These are phyloP conservation scores for Friedmanniomyces simplex DNA, from an alignment of 495 filamentous ascomycete genomes.

Conservation along the genomic window DNA sequence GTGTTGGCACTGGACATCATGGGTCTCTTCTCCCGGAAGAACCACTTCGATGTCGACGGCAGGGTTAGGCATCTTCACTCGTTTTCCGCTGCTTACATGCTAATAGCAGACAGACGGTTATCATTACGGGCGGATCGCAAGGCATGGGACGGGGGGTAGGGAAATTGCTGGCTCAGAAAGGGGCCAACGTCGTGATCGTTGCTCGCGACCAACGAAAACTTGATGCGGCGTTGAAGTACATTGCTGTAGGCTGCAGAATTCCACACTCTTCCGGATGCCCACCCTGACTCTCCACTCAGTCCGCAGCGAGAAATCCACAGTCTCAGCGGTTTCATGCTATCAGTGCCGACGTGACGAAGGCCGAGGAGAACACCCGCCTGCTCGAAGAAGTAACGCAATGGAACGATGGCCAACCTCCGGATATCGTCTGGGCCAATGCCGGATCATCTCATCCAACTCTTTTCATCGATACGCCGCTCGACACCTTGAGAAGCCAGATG, in stretches of 20 bases:
- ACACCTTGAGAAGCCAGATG: constrained; percentile 65
- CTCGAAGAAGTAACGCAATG: constrained; percentile 67
- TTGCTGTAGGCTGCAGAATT: constrained; percentile 45
- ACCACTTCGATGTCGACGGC: constrained; percentile 73
- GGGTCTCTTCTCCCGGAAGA: constrained; percentile 55
- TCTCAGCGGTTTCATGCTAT: constrained; percentile 75
- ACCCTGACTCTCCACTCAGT: constrained; percentile 30
- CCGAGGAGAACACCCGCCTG: constrained; percentile 54
- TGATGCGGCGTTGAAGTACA: constrained; percentile 53
- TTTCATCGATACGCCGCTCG: constrained; percentile 62
- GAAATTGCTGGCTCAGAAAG: constrained; percentile 63
- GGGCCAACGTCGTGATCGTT: constrained; percentile 78
- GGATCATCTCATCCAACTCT: constrained; percentile 65
- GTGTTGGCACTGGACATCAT: constrained; percentile 40
- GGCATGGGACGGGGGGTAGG: constrained; percentile 77
- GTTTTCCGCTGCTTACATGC: background rate
- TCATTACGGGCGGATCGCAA: constrained; percentile 87
- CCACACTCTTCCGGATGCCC: background rate
- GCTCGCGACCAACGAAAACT: constrained; percentile 69
- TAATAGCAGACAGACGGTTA: constrained; percentile 50
- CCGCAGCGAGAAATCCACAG: constrained; percentile 46
- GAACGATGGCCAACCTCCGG: constrained; percentile 65
- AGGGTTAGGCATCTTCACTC: constrained; percentile 40
- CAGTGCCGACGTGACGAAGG: constrained; percentile 66
- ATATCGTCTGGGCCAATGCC: constrained; percentile 88